Evolutionary conservation across 176 grass and related monocot species (phyloP), one percentile per base, ranked within the genome.

Genomic region (Puya raimondii): DNA sequence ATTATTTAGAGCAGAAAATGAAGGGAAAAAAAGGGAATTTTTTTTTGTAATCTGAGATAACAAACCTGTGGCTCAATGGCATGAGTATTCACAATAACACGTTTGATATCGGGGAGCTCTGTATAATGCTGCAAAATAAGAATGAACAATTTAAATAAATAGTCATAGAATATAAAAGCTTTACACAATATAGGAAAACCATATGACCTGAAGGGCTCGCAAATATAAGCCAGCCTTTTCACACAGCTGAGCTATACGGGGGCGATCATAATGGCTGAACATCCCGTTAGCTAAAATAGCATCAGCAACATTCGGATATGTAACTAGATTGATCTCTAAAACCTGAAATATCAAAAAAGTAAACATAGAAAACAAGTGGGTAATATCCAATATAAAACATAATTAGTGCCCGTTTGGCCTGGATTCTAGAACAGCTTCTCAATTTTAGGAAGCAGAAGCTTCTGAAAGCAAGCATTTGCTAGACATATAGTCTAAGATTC

Each of bases 241-340:
- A 78, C 94, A 99, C 56, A 99, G 70, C 64, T 99, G 94, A 82
- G 94, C 94, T 74, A 99, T 82, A 26, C 94, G 87, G 58, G 94
- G 94, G 21, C 94, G 94, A 27, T 99, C 94, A 47, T 99, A 99
- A 72, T 99, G 94, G 58, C 84, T 96, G 66, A 96, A 96, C 92
- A 96, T 96, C 52, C 88, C 92, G 83, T 96, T 96, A 66, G 92
- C 88, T 81, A 96, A 85, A 74, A 96, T 96, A 70, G 92, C 92
- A 91, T 96, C 92, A 11, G 92, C 92, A 74, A 96, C 92, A 83
- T 96, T 96, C 18, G 88, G 92, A 78, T 96, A 96, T 63, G 88
- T 96, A 50, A 96, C 92, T 74, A 96, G 77, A 78, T 96, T 96
- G 50, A 88, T 96, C 78, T 96, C 88, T 83, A 96, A 91, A 80